phyloP scores from a whole-genome alignment of 2,329 filamentous ascomycete species.

The Fusarium sp. region DNA sequence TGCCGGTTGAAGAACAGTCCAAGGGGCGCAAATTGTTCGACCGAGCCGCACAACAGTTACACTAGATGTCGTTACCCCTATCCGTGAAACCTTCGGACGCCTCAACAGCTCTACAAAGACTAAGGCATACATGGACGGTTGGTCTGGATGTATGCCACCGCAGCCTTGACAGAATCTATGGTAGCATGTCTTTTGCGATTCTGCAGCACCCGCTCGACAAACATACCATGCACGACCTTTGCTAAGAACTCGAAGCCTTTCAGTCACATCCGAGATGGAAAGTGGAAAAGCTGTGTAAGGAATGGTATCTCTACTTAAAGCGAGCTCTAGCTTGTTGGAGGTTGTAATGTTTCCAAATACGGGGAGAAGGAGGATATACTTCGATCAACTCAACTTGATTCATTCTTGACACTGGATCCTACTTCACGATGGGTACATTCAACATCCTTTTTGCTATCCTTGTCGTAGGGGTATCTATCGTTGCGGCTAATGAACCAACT shows the following conservation, averaged over 20 bases:
- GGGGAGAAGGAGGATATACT: slow-evolving; percentile 22
- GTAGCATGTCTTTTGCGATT: slow-evolving; percentile 21
- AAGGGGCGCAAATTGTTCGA: slow-evolving; percentile 10
- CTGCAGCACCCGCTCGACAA: slow-evolving; percentile 30
- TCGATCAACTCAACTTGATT: slow-evolving; percentile 28
- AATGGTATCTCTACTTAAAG: slow-evolving; percentile 37
- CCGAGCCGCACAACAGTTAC: slow-evolving; percentile 36
- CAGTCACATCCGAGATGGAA: slow-evolving; percentile 24
- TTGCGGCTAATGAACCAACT: slow-evolving; percentile 10
- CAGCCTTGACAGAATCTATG: slow-evolving; percentile 27
- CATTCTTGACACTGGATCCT: slow-evolving; percentile 35
- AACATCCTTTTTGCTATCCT: slow-evolving; percentile 34
- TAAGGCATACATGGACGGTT: slow-evolving; percentile 10
- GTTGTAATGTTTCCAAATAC: slow-evolving; percentile 7
- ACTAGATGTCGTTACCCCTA: slow-evolving; percentile 37
- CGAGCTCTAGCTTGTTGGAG: background rate
- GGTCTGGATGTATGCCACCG: slow-evolving; percentile 6
- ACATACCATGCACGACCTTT: slow-evolving; percentile 32
- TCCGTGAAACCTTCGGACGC: slow-evolving; percentile 14
- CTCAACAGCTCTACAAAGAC: slow-evolving; percentile 18
- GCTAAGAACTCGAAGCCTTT: slow-evolving; percentile 31
- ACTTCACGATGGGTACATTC: slow-evolving; percentile 40
- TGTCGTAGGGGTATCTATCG: slow-evolving; percentile 13
- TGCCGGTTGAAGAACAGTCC: slow-evolving; percentile 28
- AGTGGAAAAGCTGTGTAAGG: slow-evolving; percentile 24